These are phyloP conservation scores for Gilbertella persicaria DNA, from an alignment of 371 early-diverging fungal genomes.

Conservation along the genomic window DNA sequence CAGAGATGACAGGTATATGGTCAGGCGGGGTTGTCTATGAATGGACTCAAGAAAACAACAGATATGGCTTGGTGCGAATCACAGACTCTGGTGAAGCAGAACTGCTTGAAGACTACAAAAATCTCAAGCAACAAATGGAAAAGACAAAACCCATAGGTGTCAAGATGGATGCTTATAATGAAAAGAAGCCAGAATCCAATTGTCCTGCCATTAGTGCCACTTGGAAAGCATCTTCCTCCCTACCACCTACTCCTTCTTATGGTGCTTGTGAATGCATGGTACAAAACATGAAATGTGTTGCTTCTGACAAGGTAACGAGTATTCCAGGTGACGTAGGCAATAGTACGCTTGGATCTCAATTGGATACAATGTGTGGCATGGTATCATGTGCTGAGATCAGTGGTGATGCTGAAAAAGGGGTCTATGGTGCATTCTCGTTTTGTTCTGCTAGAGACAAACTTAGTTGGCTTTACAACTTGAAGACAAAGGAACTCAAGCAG, in stretches of 20 bases:
- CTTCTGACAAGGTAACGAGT: conserved; percentile 43
- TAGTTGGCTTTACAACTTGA: conserved; percentile 44
- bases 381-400: conserved; percentile 56
- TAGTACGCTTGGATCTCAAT: conserved; percentile 31
- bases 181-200: conserved; percentile 25
- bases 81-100: conserved; percentile 36
- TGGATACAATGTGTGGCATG: conserved; percentile 57
- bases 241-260: conserved; percentile 74
- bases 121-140: conserved; percentile 42
- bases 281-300: conserved; percentile 61
- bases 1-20: conserved; percentile 66
- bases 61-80: conserved; percentile 75
- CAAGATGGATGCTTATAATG: conserved; percentile 48
- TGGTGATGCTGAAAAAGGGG: conserved; percentile 52
- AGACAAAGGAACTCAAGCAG: conserved; percentile 22
- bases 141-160: conserved; percentile 48
- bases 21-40: conserved; percentile 84
- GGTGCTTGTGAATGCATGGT: conserved; percentile 73
- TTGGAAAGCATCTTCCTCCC: conserved; percentile 60
- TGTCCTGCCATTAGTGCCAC: conserved; percentile 58
- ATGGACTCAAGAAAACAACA: conserved; percentile 78
- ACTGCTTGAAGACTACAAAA: conserved; percentile 47
- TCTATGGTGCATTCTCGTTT: conserved; percentile 58
- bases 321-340: conserved; percentile 7
- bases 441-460: conserved; percentile 56